Percentiles rank a stretch among this genome's conserved stretches.
phyloP scores from a whole-genome alignment of 2,329 filamentous ascomycete genomes.

The Alternaria conjuncta region DNA sequence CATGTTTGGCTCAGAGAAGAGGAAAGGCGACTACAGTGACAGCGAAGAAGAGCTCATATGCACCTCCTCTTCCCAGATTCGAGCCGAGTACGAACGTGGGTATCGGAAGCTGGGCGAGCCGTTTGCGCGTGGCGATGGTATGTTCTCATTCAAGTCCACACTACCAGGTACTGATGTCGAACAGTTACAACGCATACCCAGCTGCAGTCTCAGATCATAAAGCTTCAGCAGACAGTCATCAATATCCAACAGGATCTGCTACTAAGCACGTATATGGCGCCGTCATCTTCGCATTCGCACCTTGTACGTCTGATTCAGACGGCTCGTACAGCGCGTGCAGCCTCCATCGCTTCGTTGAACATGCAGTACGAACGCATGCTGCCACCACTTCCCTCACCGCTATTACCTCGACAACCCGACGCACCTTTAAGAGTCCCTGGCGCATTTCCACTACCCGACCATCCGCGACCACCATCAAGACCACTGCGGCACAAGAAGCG shows the following conservation, averaged over 20 bases:
- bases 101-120: slow-evolving; percentile 36
- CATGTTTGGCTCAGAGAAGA: slow-evolving; percentile 18
- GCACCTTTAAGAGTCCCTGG: slow-evolving; percentile 22
- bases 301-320: slow-evolving; percentile 37
- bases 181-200: slow-evolving; percentile 38
- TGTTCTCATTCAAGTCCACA: background rate
- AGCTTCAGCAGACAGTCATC: slow-evolving; percentile 38
- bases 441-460: slow-evolving; percentile 19
- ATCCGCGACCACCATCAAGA: slow-evolving; percentile 8
- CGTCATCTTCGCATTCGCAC: slow-evolving; percentile 35
- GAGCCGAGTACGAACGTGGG: slow-evolving; percentile 39
- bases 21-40: slow-evolving; percentile 26
- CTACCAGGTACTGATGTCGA: slow-evolving; percentile 4
- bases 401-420: slow-evolving; percentile 10
- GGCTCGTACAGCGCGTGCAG: slow-evolving; percentile 32
- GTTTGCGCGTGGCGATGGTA: slow-evolving; percentile 42
- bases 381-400: background rate
- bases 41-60: slow-evolving; percentile 39
- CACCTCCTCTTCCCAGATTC: slow-evolving; percentile 30
- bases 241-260: slow-evolving; percentile 38
- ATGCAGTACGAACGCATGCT: slow-evolving; percentile 38
- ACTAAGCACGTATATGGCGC: slow-evolving; percentile 27
- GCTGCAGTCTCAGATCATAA: slow-evolving; percentile 42
- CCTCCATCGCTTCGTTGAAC: slow-evolving; percentile 36
- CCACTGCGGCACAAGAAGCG: slow-evolving; percentile 11